Evolutionary conservation across 2,329 filamentous ascomycete species (phyloP), one percentile per base, ranked within the genome.

Genomic region (Cryphonectria radicalis): DNA sequence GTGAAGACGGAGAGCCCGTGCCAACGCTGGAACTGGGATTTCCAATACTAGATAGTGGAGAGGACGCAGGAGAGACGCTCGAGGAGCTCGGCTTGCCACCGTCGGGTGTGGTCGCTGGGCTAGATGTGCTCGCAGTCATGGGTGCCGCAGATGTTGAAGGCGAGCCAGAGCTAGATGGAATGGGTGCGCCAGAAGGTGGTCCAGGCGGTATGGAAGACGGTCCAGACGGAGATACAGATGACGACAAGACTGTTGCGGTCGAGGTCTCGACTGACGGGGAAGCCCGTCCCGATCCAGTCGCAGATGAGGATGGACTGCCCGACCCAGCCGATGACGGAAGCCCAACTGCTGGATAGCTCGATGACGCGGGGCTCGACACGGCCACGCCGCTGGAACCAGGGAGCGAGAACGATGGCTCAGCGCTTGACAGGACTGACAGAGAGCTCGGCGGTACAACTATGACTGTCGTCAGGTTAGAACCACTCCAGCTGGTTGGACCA

Each of bases 81-180:
- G 53, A 32, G 25, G 62, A 60, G 7, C 53, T 64, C 57, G 60
- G 19, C 37, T 66, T 64, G 37, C 35, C 22, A 11, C 8, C 22
- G 28, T 43, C 46, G 22, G 65, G 42, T 28, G 70, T 32, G n/a
- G 70, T 37, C 1, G n/a, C 67, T 42, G 62, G 43, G 35, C 46
- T 32, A 50, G 64, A 35, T 40, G 64, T 35, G 32, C 25, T 55
- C 19, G 53, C 35, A 8, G 59, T 60, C 19, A 42, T 57, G 22
- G 60, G 37, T n/a, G 22, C 17, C 40, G n/a, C 46, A 32, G 69
- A 32, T 32, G 37, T 60, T 17, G 68, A 19, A 7, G 37, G 14
- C 10, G 37, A n/a, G 35, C 8, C 32, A n/a, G 59, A 62, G 35
- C 32, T 62, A 19, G 59, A 5, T 4, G 59, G 11, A 13, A 0